Percentiles rank a stretch among this genome's conserved stretches.
Evolutionary conservation across 495 filamentous ascomycete species (phyloP).

Genomic region (Xylaria venustula): DNA sequence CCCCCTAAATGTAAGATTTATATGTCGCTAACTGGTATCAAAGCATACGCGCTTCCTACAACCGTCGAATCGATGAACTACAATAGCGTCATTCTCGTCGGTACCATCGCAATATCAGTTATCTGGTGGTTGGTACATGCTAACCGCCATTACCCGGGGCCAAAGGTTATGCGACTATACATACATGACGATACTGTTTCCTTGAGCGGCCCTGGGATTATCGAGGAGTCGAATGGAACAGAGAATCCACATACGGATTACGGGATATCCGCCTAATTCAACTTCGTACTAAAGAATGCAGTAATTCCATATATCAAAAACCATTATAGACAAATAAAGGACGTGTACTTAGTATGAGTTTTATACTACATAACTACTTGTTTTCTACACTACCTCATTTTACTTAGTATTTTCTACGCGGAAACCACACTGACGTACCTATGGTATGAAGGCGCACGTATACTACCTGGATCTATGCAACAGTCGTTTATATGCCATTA

Average conservation of each 20-base stretch:
- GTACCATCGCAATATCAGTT: conserved; percentile 49
- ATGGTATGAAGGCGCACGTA: background rate
- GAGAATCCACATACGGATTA: background rate
- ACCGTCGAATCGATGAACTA: conserved; percentile 67
- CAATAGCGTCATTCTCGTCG: conserved; percentile 62
- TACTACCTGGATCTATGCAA: too few species aligned
- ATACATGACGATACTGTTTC: conserved; percentile 33
- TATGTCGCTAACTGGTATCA: conserved; percentile 5
- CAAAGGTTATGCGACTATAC: conserved; percentile 52
- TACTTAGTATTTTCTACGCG: background rate
- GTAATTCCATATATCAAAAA: too few species aligned
- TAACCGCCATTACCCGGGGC: conserved; percentile 54
- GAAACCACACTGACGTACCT: background rate
- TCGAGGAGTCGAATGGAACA: conserved; percentile 6
- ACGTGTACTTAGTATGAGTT: too few species aligned
- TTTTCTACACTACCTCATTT: background rate
- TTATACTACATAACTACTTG: background rate
- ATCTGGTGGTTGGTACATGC: conserved; percentile 68
- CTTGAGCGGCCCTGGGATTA: background rate
- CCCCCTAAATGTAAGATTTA: background rate
- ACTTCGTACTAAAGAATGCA: background rate
- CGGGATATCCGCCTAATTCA: background rate
- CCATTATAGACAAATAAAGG: background rate
- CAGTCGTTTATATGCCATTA: too few species aligned
- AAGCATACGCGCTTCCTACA: conserved; percentile 58